These are phyloP conservation scores for Allium sativum DNA, from an alignment of 106 monocot genomes.

Conservation along the genomic window DNA sequence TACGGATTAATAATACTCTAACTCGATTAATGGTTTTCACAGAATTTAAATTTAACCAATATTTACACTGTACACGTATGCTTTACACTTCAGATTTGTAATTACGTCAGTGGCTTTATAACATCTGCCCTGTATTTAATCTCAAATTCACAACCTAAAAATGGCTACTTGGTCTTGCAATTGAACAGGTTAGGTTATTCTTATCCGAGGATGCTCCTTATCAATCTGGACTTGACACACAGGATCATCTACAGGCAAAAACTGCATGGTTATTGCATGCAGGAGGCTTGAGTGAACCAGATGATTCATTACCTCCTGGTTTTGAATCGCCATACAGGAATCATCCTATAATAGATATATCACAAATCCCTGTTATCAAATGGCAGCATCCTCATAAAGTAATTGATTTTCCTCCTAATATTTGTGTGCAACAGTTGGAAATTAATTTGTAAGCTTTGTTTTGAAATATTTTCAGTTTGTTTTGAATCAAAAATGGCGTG, in stretches of 20 bases:
- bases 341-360: slow-evolving; percentile 25
- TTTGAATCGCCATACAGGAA: slow-evolving; percentile 30
- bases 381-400: slow-evolving; percentile 66
- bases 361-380: slow-evolving; percentile 49
- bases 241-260: slow-evolving; percentile 82
- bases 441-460: slow-evolving; percentile 1
- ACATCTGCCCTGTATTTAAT: no score
- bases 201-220: slow-evolving; percentile 82
- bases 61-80: no score
- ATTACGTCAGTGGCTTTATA: no score
- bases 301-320: slow-evolving; percentile 69
- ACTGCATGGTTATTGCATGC: slow-evolving; percentile 59
- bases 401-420: slow-evolving; percentile 6
- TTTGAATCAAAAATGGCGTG: slow-evolving; percentile 59
- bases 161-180: no score
- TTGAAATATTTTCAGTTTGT: slow-evolving; percentile 22
- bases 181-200: slow-evolving; percentile 70
- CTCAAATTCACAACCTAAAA: no score
- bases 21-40: no score
- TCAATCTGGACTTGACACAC: slow-evolving; percentile 38
- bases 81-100: no score
- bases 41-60: no score
- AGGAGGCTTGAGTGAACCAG: slow-evolving; percentile 19
- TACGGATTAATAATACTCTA: no score
- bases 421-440: background rate